Evolutionary conservation across 805 yeast genomes (phyloP).

Genomic region (Nakazawaea wyomingensis): DNA sequence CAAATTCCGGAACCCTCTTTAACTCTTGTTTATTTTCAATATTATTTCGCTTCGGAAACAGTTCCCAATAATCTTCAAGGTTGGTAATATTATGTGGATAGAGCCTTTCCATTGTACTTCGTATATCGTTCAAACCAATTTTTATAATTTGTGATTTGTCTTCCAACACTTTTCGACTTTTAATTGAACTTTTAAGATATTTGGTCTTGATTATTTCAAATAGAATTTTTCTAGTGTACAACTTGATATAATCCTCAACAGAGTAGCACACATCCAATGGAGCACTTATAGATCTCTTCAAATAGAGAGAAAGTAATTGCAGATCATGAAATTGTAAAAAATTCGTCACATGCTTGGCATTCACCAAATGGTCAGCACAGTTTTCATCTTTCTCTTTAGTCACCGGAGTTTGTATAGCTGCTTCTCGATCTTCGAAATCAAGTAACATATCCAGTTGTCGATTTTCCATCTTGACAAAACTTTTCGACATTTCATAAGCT

Average conservation of each 20-base stretch:
- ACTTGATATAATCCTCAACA: neutral
- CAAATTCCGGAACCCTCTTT: neutral
- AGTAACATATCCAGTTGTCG: constrained; percentile 7
- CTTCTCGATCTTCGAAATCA: neutral
- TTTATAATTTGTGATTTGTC: neutral
- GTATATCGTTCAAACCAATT: neutral
- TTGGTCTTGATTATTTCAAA: neutral
- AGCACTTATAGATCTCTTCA: neutral
- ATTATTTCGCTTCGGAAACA: neutral
- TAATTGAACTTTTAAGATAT: too few relatives aligned
- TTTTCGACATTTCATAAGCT: constrained; percentile 46
- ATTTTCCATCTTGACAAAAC: constrained; percentile 40
- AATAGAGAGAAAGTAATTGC: neutral
- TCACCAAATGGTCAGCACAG: neutral
- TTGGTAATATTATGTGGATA: neutral
- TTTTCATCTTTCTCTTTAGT: neutral
- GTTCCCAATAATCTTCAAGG: neutral
- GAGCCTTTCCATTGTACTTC: neutral
- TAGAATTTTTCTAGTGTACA: neutral
- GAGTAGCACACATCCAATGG: neutral
- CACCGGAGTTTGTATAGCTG: neutral
- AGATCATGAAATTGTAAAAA: neutral
- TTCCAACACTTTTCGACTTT: neutral
- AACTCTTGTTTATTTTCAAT: too few relatives aligned
- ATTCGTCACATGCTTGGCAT: neutral